Conservation (phyloP, 768 basidiomycete species). For the Naematelia aurantialba region DNA sequence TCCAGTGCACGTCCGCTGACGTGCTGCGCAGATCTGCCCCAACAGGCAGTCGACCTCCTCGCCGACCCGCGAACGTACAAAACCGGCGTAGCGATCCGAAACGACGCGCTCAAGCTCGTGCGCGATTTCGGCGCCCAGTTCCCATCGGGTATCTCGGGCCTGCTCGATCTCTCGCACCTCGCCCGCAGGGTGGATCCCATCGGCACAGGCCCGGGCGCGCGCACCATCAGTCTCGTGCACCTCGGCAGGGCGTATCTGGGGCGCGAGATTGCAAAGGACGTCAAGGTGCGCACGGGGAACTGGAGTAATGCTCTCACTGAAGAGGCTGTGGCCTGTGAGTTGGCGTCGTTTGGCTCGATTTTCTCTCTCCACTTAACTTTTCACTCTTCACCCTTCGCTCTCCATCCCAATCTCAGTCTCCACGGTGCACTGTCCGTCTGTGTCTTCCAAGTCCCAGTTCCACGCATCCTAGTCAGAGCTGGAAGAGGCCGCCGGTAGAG, state of each 20-base stretch:
- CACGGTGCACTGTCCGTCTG: too few relatives aligned
- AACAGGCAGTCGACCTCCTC: conserved; percentile 3
- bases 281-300: conserved; percentile 33
- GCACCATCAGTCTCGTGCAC: conserved; percentile 36
- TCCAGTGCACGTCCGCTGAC: too few relatives aligned
- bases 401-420: background rate
- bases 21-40: background rate
- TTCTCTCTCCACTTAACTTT: too few relatives aligned
- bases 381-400: too few relatives aligned
- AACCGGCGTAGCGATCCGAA: background rate
- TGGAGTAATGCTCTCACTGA: conserved; percentile 30
- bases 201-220: conserved; percentile 30
- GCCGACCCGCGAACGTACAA: conserved; percentile 1
- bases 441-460: too few relatives aligned
- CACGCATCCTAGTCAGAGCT: too few relatives aligned
- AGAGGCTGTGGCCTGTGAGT: conserved; percentile 43
- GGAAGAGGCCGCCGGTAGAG: background rate
- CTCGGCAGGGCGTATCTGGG: conserved; percentile 33
- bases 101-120: conserved; percentile 40
- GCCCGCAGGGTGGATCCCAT: conserved; percentile 45
- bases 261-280: conserved; percentile 31
- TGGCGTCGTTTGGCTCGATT: background rate
- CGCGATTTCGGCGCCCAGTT: conserved; percentile 40
- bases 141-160: conserved; percentile 5
- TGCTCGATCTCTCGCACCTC: conserved; percentile 42